Evolutionary conservation across 2,329 filamentous ascomycete species (phyloP).

Genomic region (Colletotrichum lini): DNA sequence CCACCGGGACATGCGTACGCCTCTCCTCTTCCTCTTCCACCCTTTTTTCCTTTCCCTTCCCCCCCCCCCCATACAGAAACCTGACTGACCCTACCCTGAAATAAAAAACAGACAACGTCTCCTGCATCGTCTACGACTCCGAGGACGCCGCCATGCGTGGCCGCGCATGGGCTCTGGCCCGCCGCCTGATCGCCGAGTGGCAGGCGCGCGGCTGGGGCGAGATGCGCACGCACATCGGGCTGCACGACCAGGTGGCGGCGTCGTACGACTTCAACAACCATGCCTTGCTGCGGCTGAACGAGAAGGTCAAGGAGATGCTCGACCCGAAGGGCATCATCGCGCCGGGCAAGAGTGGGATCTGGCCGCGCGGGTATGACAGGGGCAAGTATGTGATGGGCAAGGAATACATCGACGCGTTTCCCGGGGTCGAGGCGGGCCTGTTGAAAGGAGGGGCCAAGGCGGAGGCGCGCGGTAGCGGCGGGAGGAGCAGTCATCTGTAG

Average conservation of each 20-base stretch:
- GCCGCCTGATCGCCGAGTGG: slow-evolving; percentile 56
- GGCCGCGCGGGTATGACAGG: slow-evolving; percentile 47
- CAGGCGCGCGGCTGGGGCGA: slow-evolving; percentile 57
- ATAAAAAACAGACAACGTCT: slow-evolving; percentile 49
- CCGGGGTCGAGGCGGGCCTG: not conserved
- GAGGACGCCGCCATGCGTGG: slow-evolving; percentile 54
- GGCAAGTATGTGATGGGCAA: slow-evolving; percentile 25
- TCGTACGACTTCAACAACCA: slow-evolving; percentile 59
- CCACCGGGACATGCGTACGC: slow-evolving; percentile 46
- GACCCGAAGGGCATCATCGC: slow-evolving; percentile 55
- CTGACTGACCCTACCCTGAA: not conserved
- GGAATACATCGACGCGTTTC: not conserved
- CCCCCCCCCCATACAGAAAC: too few relatives aligned
- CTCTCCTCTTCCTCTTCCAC: not conserved
- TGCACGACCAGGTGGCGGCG: slow-evolving; percentile 59
- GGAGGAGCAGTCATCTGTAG: too few relatives aligned
- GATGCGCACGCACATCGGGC: slow-evolving; percentile 59
- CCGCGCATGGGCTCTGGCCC: slow-evolving; percentile 43
- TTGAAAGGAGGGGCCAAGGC: not conserved
- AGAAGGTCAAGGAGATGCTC: slow-evolving; percentile 58
- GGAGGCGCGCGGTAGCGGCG: not conserved
- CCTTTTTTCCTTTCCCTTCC: not conserved
- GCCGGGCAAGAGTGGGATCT: slow-evolving; percentile 51
- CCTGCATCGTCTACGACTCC: slow-evolving; percentile 61
- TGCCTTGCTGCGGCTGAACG: slow-evolving; percentile 58